Evolutionary conservation across 2,329 filamentous ascomycete genomes (phyloP).

Genomic region (Alternaria sp.): DNA sequence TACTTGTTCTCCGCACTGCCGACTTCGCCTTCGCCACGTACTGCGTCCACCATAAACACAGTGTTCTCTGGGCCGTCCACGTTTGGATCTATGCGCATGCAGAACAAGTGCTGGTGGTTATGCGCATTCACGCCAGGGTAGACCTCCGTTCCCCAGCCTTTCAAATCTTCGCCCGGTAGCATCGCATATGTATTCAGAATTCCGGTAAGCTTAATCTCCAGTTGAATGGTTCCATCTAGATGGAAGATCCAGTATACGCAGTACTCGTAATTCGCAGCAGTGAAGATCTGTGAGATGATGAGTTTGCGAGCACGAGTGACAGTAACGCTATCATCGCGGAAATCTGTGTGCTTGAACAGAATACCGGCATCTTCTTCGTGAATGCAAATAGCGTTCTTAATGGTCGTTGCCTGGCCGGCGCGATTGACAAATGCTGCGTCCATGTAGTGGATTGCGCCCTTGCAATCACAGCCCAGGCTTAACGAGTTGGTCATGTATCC

Average conservation of each 20-base stretch:
- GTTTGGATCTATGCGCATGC: constrained; percentile 84
- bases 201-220: constrained; percentile 87
- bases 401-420: constrained; percentile 75
- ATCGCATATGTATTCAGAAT: constrained; percentile 92
- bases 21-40: constrained; percentile 73
- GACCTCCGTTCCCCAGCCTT: constrained; percentile 91
- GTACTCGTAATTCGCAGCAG: constrained; percentile 96
- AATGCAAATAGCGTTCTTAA: constrained; percentile 95
- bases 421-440: constrained; percentile 85
- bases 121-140: constrained; percentile 92
- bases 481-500: constrained; percentile 86
- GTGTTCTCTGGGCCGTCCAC: constrained; percentile 87
- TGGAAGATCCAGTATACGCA: constrained; percentile 88
- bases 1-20: constrained; percentile 85
- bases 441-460: constrained; percentile 90
- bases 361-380: constrained; percentile 94
- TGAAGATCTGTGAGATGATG: constrained; percentile 90
- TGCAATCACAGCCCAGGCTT: constrained; percentile 82
- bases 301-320: constrained; percentile 88
- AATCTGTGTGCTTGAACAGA: constrained; percentile 93
- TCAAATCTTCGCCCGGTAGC: constrained; percentile 78
- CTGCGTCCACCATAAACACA: constrained; percentile 82
- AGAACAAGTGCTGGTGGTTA: constrained; percentile 97
- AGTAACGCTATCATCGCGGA: constrained; percentile 86
- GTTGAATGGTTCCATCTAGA: constrained; percentile 89